Conservation (phyloP, 306 rosid species). For the Elaeagnus macrophylla region DNA sequence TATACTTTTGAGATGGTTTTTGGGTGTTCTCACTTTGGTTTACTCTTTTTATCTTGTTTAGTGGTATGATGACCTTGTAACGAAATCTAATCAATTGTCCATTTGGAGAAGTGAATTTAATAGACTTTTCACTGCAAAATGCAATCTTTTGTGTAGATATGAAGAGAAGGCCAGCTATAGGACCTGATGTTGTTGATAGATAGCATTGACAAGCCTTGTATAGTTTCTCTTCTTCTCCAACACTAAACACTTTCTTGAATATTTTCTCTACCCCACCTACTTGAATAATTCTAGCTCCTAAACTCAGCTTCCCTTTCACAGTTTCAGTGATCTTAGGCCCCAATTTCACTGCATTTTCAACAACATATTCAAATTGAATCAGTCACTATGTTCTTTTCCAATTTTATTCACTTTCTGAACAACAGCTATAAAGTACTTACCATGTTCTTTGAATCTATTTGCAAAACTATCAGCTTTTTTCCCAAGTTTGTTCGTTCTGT, state of each 20-base stretch:
- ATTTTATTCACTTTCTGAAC: too few species aligned
- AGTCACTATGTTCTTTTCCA: too few species aligned
- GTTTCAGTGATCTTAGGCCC: constrained; percentile 50
- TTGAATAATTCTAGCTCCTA: constrained; percentile 55
- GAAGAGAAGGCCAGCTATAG: constrained; percentile 66
- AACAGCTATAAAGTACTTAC: constrained; percentile 11
- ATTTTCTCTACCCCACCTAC: constrained; percentile 55
- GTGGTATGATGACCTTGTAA: constrained; percentile 50
- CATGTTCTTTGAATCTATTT: constrained; percentile 37
- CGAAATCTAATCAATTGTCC: constrained; percentile 36
- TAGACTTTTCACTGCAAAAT: constrained; percentile 58
- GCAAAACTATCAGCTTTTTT: constrained; percentile 24
- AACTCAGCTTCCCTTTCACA: constrained; percentile 52
- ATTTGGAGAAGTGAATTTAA: constrained; percentile 38
- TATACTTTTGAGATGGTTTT: constrained; percentile 46
- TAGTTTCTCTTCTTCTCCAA: constrained; percentile 47
- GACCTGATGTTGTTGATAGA: constrained; percentile 68
- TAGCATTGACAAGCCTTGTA: constrained; percentile 50
- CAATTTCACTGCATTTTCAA: constrained; percentile 38
- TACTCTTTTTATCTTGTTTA: constrained; percentile 29
- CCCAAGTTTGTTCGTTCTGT: constrained; percentile 21
- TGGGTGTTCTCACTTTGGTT: constrained; percentile 33
- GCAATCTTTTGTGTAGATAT: constrained; percentile 59
- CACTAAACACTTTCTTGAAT: constrained; percentile 36
- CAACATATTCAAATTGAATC: too few species aligned